A percentile compares a stretch with the other conserved stretches of the same genome.
Conservation (phyloP, 2,329 filamentous ascomycete species). For the Aspergillus cejpii region DNA sequence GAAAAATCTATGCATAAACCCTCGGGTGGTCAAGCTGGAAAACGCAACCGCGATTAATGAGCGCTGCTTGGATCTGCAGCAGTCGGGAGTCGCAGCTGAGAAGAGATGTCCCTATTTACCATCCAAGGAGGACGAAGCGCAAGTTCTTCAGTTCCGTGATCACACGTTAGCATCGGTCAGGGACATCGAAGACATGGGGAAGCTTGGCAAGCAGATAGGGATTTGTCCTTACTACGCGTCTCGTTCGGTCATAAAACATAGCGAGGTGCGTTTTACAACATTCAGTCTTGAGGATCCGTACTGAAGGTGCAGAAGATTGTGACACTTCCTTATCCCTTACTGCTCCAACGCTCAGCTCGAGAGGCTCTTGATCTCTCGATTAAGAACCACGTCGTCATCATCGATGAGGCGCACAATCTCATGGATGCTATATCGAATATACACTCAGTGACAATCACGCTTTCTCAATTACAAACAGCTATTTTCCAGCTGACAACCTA, state of each 20-base stretch:
- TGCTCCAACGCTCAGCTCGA: slow-evolving; percentile 78
- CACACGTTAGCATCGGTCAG: slow-evolving; percentile 74
- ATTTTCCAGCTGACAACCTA: slow-evolving; percentile 73
- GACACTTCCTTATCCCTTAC: slow-evolving; percentile 82
- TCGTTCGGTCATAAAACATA: slow-evolving; percentile 68
- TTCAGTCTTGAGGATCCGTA: slow-evolving; percentile 1
- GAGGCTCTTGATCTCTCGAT: slow-evolving; percentile 82
- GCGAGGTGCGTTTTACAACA: slow-evolving; percentile 53
- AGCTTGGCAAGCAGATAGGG: slow-evolving; percentile 67
- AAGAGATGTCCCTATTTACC: slow-evolving; percentile 72
- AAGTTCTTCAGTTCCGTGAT: slow-evolving; percentile 77
- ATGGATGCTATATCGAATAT: slow-evolving; percentile 91
- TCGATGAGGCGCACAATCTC: slow-evolving; percentile 95
- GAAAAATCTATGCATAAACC: slow-evolving; percentile 85
- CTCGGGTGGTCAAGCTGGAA: slow-evolving; percentile 64
- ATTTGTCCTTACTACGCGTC: slow-evolving; percentile 98
- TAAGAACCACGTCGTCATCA: slow-evolving; percentile 83
- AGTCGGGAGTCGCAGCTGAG: slow-evolving; percentile 55
- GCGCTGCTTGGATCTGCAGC: slow-evolving; percentile 81
- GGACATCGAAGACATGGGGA: slow-evolving; percentile 86
- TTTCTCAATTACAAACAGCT: slow-evolving; percentile 65
- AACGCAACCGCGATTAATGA: slow-evolving; percentile 82
- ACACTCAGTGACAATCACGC: slow-evolving; percentile 68
- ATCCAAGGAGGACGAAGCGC: slow-evolving; percentile 63
- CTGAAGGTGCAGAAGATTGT: slow-evolving; percentile 54